These are phyloP conservation scores for Termitomyces sp. DNA, from an alignment of 768 basidiomycete genomes.

Conservation along the genomic window DNA sequence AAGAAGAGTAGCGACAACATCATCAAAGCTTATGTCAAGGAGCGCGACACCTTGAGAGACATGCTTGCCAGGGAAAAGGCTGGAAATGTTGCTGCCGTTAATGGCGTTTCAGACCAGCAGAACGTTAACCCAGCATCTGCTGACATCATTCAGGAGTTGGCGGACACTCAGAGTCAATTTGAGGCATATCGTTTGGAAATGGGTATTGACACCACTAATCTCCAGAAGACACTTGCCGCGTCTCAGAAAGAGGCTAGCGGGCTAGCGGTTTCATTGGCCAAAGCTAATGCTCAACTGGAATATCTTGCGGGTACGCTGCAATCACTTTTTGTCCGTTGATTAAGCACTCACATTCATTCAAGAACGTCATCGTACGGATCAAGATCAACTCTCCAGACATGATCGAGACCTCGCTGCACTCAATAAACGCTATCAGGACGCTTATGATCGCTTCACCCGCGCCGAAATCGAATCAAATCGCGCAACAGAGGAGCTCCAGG, in stretches of 20 bases:
- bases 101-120: constrained; percentile 18
- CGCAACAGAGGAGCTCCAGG: constrained; percentile 61
- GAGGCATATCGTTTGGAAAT: constrained; percentile 80
- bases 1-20: constrained; percentile 66
- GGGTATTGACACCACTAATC: constrained; percentile 65
- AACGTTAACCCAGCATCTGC: constrained; percentile 8
- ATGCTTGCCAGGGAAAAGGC: constrained; percentile 58
- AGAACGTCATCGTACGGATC: constrained; percentile 72
- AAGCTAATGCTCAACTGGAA: constrained; percentile 80
- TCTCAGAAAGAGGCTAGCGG: constrained; percentile 69
- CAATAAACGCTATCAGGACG: constrained; percentile 63
- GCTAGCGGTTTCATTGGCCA: constrained; percentile 67
- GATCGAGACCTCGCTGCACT: constrained; percentile 64
- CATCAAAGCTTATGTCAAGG: constrained; percentile 80
- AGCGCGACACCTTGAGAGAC: constrained; percentile 79
- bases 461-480: constrained; percentile 74
- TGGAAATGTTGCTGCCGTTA: constrained; percentile 13
- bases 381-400: constrained; percentile 64
- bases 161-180: constrained; percentile 75
- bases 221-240: constrained; percentile 65
- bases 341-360: constrained; percentile 2
- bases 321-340: constrained; percentile 2
- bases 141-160: constrained; percentile 57
- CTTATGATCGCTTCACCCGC: constrained; percentile 71
- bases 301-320: constrained; percentile 61